Conservation (phyloP, 345 rosid genomes). For the Hypericum androsaemum region DNA sequence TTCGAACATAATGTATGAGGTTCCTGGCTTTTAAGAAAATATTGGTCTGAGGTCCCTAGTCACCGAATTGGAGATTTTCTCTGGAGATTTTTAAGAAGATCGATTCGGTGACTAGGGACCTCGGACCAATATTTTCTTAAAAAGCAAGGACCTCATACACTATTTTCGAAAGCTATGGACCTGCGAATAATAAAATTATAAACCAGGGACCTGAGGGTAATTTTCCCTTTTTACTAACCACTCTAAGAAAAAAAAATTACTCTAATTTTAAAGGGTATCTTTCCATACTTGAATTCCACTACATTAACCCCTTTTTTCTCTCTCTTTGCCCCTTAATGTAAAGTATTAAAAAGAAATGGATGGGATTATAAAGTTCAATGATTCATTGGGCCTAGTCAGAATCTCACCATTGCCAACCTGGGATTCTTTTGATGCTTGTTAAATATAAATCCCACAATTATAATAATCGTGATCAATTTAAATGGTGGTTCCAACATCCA, state of each 20-base stretch:
- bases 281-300: conserved; percentile 45
- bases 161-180: too few species aligned
- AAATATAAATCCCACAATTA: not conserved
- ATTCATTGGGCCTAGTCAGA: conserved; percentile 49
- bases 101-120: too few species aligned
- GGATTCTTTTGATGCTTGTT: conserved; percentile 38
- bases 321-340: not conserved
- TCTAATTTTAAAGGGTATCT: conserved; percentile 20
- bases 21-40: too few species aligned
- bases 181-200: too few species aligned
- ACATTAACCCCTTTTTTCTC: conserved; percentile 10
- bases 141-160: too few species aligned
- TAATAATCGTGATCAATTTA: conserved; percentile 4
- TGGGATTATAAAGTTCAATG: conserved; percentile 17
- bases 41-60: too few species aligned
- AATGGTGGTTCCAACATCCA: conserved; percentile 15
- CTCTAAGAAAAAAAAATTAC: conserved; percentile 1
- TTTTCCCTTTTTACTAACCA: conserved; percentile 19
- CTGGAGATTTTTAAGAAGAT: too few species aligned
- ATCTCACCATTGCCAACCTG: conserved; percentile 53
- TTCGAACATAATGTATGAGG: too few species aligned
- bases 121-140: too few species aligned
- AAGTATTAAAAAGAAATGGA: conserved; percentile 14
- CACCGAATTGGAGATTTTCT: too few species aligned
- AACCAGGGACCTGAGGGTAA: too few species aligned